A percentile compares a stretch with the other conserved stretches of the same genome.
Conservation (phyloP, 805 yeast species). For the Cyberlindnera lachancei region DNA sequence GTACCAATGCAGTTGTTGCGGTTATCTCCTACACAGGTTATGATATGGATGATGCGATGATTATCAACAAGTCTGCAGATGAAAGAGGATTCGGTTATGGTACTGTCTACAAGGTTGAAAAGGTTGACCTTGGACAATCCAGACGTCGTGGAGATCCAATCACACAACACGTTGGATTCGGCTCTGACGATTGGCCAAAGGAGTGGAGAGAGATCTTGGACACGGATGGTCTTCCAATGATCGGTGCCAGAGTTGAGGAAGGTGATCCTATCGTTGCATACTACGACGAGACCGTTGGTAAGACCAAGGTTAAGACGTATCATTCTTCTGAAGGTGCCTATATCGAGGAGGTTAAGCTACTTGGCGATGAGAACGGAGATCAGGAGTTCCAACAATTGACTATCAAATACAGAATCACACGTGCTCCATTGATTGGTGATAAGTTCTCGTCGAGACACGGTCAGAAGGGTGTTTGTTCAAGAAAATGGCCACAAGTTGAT, state of each 20-base stretch:
- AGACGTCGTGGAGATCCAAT: constrained; percentile 92
- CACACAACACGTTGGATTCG: constrained; percentile 91
- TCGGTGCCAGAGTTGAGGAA: constrained; percentile 83
- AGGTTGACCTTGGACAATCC: constrained; percentile 68
- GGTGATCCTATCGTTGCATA: constrained; percentile 95
- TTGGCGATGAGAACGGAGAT: constrained; percentile 73
- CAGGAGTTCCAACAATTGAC: constrained; percentile 79
- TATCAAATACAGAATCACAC: constrained; percentile 82
- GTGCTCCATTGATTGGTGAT: constrained; percentile 95
- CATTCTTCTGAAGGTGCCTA: constrained; percentile 93
- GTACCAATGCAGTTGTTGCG: constrained; percentile 97
- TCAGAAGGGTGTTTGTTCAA: constrained; percentile 96
- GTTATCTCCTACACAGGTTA: constrained; percentile 98
- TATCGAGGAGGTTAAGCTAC: constrained; percentile 87
- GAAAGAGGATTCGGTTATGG: constrained; percentile 98
- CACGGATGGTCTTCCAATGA: constrained; percentile 84
- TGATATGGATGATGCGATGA: constrained; percentile 99
- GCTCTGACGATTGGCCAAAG: constrained; percentile 87
- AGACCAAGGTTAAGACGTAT: constrained; percentile 86
- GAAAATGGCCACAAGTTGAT: constrained; percentile 95
- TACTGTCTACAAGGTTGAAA: constrained; percentile 91
- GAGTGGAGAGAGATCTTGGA: constrained; percentile 85
- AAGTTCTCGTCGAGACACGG: constrained; percentile 97
- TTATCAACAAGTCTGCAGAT: constrained; percentile 91
- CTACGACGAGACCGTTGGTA: constrained; percentile 84